Evolutionary conservation across 805 yeast species (phyloP), one percentile per base, ranked within the genome.

Genomic region (Zygosaccharomyces gambellarensis): DNA sequence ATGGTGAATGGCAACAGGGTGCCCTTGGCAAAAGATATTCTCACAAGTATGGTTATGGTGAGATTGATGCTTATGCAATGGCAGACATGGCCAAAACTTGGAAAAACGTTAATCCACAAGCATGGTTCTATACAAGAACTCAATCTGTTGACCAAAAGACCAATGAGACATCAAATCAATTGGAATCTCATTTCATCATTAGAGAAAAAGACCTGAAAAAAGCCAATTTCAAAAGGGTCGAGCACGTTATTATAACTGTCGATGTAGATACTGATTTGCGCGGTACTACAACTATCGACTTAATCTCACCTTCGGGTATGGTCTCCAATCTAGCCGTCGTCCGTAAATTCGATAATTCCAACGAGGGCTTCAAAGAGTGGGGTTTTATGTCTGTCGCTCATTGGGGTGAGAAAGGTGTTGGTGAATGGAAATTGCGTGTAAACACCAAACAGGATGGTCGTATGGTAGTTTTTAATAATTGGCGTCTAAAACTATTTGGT

Each of bases 341-440:
- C 17, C 78, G 99, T 58, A 69, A 69, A 5, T 56, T 68, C 17
- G 99, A 94, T 66, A 55, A 49, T 7, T 73, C 81, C 5, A 53
- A 57, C 1, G 71, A 64, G 1, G 96, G 96, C 0, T 85, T 88
- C 55, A 58, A 64, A 4, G 75, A 85, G 57, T 94, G 99, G 99
- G 86, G 87, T 1, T 94, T 94, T 63, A 88, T 90, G 88, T 79
- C 92, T 9, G 98, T 94, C n/a, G 97, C 96, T 1, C 98, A 94
- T 65, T 94, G 98, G 97, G 97, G 97, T 36, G 97, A 92, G 65
- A 90, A 85, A 58, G 92, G 90, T 2, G 68, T 68, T 23, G 99
- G 99, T 9, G 80, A 77, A 4, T 94, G 99, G 99, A 80, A 68
- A 32, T 59, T 94, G 17, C 80, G 76, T 55, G 90, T 90, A 1